Evolutionary conservation across 1,139 yeast species (phyloP), one percentile per base, ranked within the genome.

Genomic region (Protomyces arabidopsidicola): DNA sequence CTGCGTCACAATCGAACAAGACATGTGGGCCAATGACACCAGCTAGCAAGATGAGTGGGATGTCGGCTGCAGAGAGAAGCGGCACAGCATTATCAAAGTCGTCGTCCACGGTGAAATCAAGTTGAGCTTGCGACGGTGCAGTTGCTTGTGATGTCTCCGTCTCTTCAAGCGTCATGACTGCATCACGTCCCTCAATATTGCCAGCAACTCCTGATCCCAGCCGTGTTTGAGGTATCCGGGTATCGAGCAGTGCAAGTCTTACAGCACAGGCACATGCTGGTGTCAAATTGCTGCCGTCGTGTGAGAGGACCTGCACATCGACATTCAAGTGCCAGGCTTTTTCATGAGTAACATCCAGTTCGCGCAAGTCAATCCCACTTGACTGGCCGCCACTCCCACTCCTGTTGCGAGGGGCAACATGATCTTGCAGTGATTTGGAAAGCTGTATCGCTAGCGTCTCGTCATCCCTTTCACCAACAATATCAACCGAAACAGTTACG

Each of bases 181-280:
- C 20, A 4, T 42, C 48, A 10, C 24, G 20, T 12, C 48, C 48
- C 18, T 42, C 48, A 10, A 42, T 18, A 18, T 42, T 42, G 12
- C 48, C 48, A 2, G 48, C 48, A 18, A 42, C 22, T n/a, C 48
- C 48, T 18, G 48, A 8, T 10, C 48, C 48, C 14, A 42, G 48
- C 20, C 24, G 48, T 14, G 56, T 58, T 50, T 42, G 38, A 12
- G 62, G 62, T 22, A 58, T n/a, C 35, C 62, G 42, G 10, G 62
- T 52, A 55, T 58, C 62, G n/a, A 58, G 62, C 56, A 58, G 14
- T 8, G 62, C 62, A n/a, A 58, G 45, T n/a, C 62, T 54, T 2
- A 58, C 56, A 3, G 62, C 62, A 27, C 53, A 24, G 16, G 52
- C 53, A 55, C 53, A 51, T 20, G 62, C 62, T n/a, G 62, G 62